Conservation (phyloP, 345 rosid species). For the Brassica carinata region DNA sequence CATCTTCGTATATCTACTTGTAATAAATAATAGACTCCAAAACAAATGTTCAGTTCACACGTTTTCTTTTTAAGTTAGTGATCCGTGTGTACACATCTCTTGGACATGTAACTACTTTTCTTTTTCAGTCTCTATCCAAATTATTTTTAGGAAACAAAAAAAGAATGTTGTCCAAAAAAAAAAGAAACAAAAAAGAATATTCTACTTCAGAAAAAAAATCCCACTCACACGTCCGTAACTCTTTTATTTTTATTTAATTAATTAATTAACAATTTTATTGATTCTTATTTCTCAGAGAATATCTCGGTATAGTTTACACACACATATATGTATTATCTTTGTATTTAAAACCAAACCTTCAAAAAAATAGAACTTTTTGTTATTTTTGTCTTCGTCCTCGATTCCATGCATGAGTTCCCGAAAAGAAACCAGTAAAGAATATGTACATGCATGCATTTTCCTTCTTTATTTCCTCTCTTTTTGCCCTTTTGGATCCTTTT, state of each 20-base stretch:
- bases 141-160: slow-evolving; percentile 1
- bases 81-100: slow-evolving; percentile 3
- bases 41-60: not conserved
- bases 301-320: slow-evolving; percentile 11
- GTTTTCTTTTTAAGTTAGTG: not conserved
- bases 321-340: not conserved
- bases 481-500: slow-evolving; percentile 20
- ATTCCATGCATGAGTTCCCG: slow-evolving; percentile 13
- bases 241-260: not conserved
- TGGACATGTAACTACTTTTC: not conserved
- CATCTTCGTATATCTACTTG: not conserved
- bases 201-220: not conserved
- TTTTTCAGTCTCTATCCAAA: slow-evolving; percentile 17
- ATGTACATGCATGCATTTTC: slow-evolving; percentile 34
- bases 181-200: not conserved
- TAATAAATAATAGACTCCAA: not conserved
- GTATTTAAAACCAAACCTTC: slow-evolving; percentile 6
- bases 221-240: not conserved
- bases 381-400: not conserved
- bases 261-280: not conserved
- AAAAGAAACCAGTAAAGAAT: slow-evolving; percentile 30
- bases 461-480: slow-evolving; percentile 2
- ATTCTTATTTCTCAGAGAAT: slow-evolving; percentile 8
- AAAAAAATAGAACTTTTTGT: not conserved
- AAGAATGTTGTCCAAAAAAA: too few species aligned